A percentile compares a stretch with the other conserved stretches of the same genome.
These are phyloP conservation scores for Metarhizium brunneum DNA, from an alignment of 2,329 filamentous ascomycete species.

Conservation along the genomic window DNA sequence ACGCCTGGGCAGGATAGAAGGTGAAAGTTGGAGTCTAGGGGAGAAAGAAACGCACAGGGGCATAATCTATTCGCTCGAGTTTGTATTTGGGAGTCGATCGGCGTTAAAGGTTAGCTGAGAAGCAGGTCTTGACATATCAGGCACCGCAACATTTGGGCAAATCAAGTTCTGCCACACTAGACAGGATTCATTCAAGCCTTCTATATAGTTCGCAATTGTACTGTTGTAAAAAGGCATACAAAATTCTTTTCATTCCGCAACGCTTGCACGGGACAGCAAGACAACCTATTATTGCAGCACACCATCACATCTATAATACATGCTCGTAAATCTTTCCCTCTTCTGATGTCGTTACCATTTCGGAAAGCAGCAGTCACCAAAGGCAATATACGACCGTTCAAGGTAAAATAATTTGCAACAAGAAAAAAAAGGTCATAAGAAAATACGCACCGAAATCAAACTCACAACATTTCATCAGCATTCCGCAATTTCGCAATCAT, in stretches of 20 bases:
- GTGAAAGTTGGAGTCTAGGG: conserved; percentile 13
- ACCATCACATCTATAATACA: conserved; percentile 10
- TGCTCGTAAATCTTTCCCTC: background rate
- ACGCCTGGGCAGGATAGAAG: conserved; percentile 30
- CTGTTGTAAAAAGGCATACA: background rate
- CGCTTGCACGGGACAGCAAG: background rate
- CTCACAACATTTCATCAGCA: background rate
- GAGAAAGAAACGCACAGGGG: background rate
- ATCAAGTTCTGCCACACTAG: background rate
- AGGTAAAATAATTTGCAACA: background rate
- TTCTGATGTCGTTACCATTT: background rate
- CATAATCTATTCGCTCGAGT: conserved; percentile 9
- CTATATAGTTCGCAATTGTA: background rate
- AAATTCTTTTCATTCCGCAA: background rate
- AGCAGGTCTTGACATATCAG: background rate
- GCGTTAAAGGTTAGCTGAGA: conserved; percentile 17
- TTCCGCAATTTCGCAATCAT: background rate
- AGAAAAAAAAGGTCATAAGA: background rate
- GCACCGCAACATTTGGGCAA: background rate
- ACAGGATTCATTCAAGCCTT: no score
- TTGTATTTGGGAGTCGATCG: conserved; percentile 21
- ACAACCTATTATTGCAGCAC: background rate
- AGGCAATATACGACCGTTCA: background rate
- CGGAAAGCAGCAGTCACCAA: background rate
- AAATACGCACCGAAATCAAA: background rate